Base-by-base conservation (phyloP, 2,329 filamentous ascomycete genomes). In the Trichoderma hamatum region DNA sequence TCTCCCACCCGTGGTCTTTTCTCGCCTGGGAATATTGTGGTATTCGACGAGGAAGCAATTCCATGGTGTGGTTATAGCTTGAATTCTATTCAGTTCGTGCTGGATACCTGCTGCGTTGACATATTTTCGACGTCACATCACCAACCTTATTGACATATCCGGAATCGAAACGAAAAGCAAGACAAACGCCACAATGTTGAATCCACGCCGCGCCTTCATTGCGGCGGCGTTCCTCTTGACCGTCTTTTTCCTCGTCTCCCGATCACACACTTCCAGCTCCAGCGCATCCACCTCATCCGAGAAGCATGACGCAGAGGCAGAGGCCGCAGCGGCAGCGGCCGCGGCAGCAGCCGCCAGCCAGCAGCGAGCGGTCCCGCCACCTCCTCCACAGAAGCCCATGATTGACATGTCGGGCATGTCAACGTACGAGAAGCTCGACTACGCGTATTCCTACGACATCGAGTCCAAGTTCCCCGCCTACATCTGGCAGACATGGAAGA, bases 401-500 rank as follows among this genome's bases (percentile, higher is more conserved):
- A 85, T 89, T 66, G 91, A 95, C 78, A 85, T 92, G 77, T 88
- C 89, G 69, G 87, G 85, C 76, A 89, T 92, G 81, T 89, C 91
- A 19, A 85, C 94, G 65, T 85, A 84, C 84, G 91, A 87, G 83
- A 97, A 96, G 82, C 88, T 99, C 69, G 90, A 90, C 64, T 97
- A 97, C 83, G 92, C 96, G 74, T 98, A 96, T 80, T 93, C 94
- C 24, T 99, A 98, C 84, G 92, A 97, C 76, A 85, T 95, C 71
- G 89, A 94, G 76, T 81, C 85, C 74, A 97, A 95, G 79, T 98
- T 98, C 79, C 96, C 96, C 3, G 94, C 94, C 68, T 98, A 97
- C 83, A 96, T 99, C 77, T 99, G 96, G 96, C 96, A 99, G 84
- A 99, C 96, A 16, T 99, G 96, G 96, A 97, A 96, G 80, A 90